phyloP scores from a whole-genome alignment of 257 asterid genomes.

The Gardenia jasminoides region DNA sequence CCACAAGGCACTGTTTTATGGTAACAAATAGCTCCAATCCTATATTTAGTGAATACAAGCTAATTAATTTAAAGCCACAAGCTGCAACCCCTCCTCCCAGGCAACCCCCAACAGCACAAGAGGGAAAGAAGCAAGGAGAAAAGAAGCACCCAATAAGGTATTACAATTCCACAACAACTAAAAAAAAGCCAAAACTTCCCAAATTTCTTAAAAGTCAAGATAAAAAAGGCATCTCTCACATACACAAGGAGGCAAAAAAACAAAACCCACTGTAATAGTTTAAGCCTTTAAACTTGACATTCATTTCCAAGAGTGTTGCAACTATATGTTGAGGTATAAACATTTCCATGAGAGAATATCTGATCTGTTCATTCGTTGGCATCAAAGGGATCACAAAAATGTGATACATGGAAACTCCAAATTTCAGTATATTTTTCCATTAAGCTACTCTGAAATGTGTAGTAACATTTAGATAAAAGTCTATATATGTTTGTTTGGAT shows the following conservation, averaged over 20 bases:
- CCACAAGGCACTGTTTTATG: not conserved
- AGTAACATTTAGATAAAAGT: not conserved
- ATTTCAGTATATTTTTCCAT: not conserved
- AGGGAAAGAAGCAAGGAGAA: not conserved
- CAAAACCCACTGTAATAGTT: not conserved
- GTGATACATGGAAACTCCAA: not conserved
- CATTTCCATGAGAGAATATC: not conserved
- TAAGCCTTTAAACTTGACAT: not conserved
- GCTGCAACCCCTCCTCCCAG: not conserved
- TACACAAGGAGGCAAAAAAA: not conserved
- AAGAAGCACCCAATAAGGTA: not conserved
- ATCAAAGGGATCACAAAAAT: no score
- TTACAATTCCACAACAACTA: not conserved
- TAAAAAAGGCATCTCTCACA: not conserved
- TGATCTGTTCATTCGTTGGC: not conserved
- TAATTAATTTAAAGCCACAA: not conserved
- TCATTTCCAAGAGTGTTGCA: not conserved
- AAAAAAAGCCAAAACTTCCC: not conserved
- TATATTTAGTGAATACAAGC: not conserved
- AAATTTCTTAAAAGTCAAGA: not conserved
- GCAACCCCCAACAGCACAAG: not conserved
- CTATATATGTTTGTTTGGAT: no score
- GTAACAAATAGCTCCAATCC: not conserved
- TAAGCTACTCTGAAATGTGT: not conserved
- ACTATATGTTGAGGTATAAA: not conserved